Evolutionary conservation across 192 early-diverging fungal species (phyloP).

Genomic region (Backusella tuberculispora): DNA sequence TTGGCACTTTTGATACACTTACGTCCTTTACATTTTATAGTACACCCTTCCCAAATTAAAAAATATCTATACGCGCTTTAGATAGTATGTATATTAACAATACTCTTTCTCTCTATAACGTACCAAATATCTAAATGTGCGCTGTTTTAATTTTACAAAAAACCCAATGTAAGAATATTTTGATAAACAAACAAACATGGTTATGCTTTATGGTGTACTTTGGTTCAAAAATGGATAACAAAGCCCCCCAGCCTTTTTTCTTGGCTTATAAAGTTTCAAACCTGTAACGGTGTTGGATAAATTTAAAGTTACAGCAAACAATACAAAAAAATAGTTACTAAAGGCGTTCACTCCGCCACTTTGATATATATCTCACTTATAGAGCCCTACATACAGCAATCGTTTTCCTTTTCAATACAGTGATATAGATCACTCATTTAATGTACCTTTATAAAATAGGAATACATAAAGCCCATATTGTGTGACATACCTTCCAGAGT

Average conservation of each 20-base stretch:
- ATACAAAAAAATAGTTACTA: neutral
- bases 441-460: no score
- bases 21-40: no score
- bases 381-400: no score
- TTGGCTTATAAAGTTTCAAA: slow-evolving; percentile 13
- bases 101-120: no score
- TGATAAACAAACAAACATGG: neutral
- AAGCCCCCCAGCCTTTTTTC: slow-evolving; percentile 12
- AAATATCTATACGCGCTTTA: no score
- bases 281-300: neutral
- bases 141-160: neutral
- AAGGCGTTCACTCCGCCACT: no score
- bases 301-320: neutral
- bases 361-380: no score
- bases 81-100: no score
- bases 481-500: neutral
- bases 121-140: neutral
- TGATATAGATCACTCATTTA: no score
- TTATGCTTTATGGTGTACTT: neutral
- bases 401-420: no score
- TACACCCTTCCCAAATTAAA: no score
- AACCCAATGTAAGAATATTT: neutral
- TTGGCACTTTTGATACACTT: no score
- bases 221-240: neutral
- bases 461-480: neutral